Conservation (phyloP, 768 basidiomycete species). For the Amanita rubescens region DNA sequence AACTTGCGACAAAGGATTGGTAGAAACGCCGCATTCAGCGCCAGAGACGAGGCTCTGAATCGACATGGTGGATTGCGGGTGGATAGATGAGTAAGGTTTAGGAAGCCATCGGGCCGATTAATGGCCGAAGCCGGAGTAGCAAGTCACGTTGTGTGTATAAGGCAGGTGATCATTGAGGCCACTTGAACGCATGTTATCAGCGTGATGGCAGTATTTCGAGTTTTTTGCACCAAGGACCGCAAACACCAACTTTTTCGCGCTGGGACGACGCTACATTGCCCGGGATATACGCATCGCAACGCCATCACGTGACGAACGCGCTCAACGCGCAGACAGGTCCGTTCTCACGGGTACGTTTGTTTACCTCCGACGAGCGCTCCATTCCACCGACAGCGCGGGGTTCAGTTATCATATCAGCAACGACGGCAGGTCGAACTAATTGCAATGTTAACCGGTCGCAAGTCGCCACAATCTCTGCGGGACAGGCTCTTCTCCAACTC, state of each 20-base stretch:
- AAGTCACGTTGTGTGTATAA: slow-evolving; percentile 13
- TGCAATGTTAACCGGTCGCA: slow-evolving; percentile 27
- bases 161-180: not conserved
- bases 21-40: slow-evolving; percentile 77
- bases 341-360: slow-evolving; percentile 37
- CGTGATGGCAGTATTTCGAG: not conserved
- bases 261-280: not conserved
- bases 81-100: slow-evolving; percentile 7
- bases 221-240: not conserved
- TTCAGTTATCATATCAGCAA: slow-evolving; percentile 2
- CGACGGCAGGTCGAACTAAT: slow-evolving; percentile 13
- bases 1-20: slow-evolving; percentile 85
- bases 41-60: slow-evolving; percentile 79
- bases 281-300: slow-evolving; percentile 8
- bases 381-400: slow-evolving; percentile 9
- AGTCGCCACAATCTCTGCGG: slow-evolving; percentile 36
- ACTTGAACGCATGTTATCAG: not conserved
- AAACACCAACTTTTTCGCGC: not conserved
- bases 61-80: slow-evolving; percentile 40
- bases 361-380: slow-evolving; percentile 25
- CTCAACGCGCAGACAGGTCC: slow-evolving; percentile 21
- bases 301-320: slow-evolving; percentile 38
- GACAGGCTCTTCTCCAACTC: slow-evolving; percentile 58
- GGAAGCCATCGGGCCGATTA: slow-evolving; percentile 18
- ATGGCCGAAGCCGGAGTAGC: slow-evolving; percentile 15